Base-by-base conservation (phyloP, 2,329 filamentous ascomycete species). In the Zymoseptoria pseudotritici region DNA sequence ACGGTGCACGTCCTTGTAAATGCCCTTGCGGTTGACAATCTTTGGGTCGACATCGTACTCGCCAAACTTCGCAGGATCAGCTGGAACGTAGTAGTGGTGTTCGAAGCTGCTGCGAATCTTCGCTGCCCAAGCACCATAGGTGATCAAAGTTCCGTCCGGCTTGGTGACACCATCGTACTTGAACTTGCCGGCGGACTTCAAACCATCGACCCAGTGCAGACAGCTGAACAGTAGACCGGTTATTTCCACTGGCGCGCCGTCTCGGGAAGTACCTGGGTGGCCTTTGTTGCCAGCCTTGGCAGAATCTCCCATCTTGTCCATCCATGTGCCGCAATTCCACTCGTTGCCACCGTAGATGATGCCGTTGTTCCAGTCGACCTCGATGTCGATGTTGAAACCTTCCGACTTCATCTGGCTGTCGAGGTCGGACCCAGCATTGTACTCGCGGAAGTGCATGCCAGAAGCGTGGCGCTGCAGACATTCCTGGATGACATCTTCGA, bases 231-330 rank as follows among this genome's bases (percentile, higher is more conserved):
- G 80, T 58, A 99, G 83, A 54, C 94, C 95, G 0, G 88, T 96
- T 71, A 99, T 97, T 74, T 99, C 94, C 58, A 99, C 84, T 20
- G 94, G 91, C 50, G 94, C 91, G 29, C 94, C 94, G 72, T 99
- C 95, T 69, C 95, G 88, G 53, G 94, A 94, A n/a, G 94, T 99
- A 8, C 92, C 94, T 0, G 94, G 95, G 20, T 96, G 80, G 55
- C 94, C 95, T 78, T 97, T 97, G 70, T 87, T 96, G 60, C 89
- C 88, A 17, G 95, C 94, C 63, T 87, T 89, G 65, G 89, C 86
- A 63, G 91, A 96, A 75, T 99, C 94, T n/a, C 94, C 94, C 94
- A 99, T 99, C 82, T 99, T 99, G 80, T 99, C 94, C 91, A 97
- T 97, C 94, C 94, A 99, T 1, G 94, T 99, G 56, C 94, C 94